Percentiles rank a stretch among this genome's conserved stretches.
Conservation (phyloP, 106 monocot genomes). For the Dendrobium chrysotoxum region DNA sequence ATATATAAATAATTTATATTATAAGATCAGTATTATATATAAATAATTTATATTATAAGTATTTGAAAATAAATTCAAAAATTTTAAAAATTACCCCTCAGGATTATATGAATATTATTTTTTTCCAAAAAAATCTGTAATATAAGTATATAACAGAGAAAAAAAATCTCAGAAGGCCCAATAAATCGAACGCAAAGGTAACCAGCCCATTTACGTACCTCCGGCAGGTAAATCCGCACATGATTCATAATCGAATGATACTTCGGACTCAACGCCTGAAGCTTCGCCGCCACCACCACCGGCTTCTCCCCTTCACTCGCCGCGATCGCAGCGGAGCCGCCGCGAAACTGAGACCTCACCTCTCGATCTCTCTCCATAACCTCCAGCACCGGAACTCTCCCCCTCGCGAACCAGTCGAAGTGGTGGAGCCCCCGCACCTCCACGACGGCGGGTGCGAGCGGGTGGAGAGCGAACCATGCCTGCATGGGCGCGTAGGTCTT, state of each 20-base stretch:
- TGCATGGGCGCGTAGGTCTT: constrained; percentile 77
- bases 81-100: no score
- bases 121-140: no score
- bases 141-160: no score
- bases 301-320: constrained; percentile 47
- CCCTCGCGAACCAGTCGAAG: constrained; percentile 75
- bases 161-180: no score
- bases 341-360: constrained; percentile 50
- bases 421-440: constrained; percentile 72
- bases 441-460: constrained; percentile 51
- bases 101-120: no score
- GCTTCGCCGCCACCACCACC: constrained; percentile 62
- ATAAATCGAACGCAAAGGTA: no score
- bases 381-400: constrained; percentile 63
- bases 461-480: constrained; percentile 79
- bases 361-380: constrained; percentile 71
- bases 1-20: no score
- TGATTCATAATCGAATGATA: constrained; percentile 82
- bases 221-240: constrained; percentile 79
- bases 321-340: constrained; percentile 58
- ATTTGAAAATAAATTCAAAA: no score
- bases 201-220: constrained; percentile 24
- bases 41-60: no score
- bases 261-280: constrained; percentile 79
- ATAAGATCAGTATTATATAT: no score